phyloP scores from a whole-genome alignment of 176 grass and related monocot genomes.

The Oropetium thomaeum region DNA sequence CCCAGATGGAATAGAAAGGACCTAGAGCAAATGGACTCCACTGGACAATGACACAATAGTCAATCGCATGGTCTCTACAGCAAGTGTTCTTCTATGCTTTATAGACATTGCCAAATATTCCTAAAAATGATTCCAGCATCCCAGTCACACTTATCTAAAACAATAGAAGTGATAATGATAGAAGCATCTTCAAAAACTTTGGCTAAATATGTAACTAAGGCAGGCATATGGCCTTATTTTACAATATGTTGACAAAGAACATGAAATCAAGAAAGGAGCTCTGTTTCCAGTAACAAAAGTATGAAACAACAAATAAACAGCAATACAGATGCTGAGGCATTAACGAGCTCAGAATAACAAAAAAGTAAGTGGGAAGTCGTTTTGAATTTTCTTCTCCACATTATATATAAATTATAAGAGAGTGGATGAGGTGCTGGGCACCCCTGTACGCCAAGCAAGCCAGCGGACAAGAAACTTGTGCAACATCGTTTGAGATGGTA shows the following conservation, averaged over 20 bases:
- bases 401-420: conserved; percentile 16
- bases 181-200: background rate
- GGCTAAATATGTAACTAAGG: background rate
- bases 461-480: too few relatives aligned
- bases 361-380: background rate
- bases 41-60: background rate
- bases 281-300: background rate
- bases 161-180: background rate
- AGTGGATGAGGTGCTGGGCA: too few relatives aligned
- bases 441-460: too few relatives aligned
- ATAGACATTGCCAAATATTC: background rate
- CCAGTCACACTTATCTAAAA: background rate
- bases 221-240: background rate
- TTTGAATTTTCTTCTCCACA: conserved; percentile 27
- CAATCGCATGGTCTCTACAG: background rate
- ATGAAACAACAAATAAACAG: background rate
- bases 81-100: background rate
- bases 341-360: conserved; percentile 4
- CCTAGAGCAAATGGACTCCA: background rate
- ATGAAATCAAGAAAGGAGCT: background rate
- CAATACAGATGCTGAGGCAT: background rate
- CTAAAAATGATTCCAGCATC: background rate
- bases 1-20: background rate
- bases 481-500: too few relatives aligned
- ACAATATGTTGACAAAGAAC: background rate